These are phyloP conservation scores for Gillenia trifoliata DNA, from an alignment of 306 rosid genomes.

Conservation along the genomic window DNA sequence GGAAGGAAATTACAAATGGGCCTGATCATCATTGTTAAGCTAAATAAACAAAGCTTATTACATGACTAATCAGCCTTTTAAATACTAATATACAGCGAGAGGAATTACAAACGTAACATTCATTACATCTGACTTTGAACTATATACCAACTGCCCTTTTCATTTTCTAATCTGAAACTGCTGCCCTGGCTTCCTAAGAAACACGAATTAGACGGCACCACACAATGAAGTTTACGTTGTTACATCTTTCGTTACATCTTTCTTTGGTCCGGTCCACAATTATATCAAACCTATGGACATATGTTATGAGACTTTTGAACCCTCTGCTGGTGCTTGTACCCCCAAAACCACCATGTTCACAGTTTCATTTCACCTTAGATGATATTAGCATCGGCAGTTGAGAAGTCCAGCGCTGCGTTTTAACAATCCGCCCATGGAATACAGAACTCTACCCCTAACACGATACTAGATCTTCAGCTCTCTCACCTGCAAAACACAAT, in stretches of 20 bases:
- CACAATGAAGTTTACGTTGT: background rate
- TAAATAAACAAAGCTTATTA: no score
- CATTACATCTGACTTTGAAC: background rate
- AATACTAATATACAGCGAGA: background rate
- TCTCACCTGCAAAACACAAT: conserved; percentile 47
- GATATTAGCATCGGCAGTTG: background rate
- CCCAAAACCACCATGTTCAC: background rate
- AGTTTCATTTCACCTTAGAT: background rate
- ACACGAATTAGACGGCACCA: background rate
- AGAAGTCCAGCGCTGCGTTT: background rate
- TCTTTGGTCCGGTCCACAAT: background rate
- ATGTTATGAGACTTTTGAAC: background rate
- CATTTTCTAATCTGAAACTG: background rate
- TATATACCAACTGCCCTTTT: background rate
- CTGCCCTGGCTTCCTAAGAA: background rate
- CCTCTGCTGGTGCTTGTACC: background rate
- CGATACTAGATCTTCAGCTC: conserved; percentile 30
- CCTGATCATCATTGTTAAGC: no score
- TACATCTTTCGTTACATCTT: no score
- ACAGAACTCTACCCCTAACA: conserved; percentile 5
- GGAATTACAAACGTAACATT: background rate
- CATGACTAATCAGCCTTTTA: no score
- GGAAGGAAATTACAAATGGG: no score
- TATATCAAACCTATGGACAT: background rate
- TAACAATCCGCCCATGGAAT: background rate